Evolutionary conservation across 179 eudicot species (phyloP), one percentile per base, ranked within the genome.

Genomic region (Beta lomatogona): DNA sequence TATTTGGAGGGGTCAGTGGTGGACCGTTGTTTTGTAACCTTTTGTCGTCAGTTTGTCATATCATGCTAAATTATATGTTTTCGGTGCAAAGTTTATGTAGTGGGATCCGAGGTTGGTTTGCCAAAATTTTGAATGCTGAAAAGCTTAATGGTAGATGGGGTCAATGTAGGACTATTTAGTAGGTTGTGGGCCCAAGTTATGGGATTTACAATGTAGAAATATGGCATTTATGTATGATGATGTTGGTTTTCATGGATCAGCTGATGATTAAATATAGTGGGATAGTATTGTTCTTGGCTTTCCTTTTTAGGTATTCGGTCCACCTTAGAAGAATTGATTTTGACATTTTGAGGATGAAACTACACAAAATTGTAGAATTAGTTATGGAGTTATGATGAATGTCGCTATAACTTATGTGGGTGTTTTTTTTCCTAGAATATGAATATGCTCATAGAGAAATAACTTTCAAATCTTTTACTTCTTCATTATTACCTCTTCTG

Each of bases 51-150:
- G 59, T 52, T 22, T 50, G 36, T 22, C 41, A 19, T 12, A 73
- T 73, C 18, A 73, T 54, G n/a, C 21, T 13, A 53, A 71, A 46
- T 48, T 48, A 48, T 48, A 71, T 28, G 45, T 13, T 53, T 73
- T 73, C 77, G 77, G 77, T 73, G 77, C 77, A 73, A 73, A 73
- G 77, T 54, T 22, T 25, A 21, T 48, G 50, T 73, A 73, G 77
- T 73, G 77, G 76, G 77, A 55, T 73, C 77, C 75, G 75, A 71
- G 57, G 75, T 72, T 31, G 58, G 76, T 70, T 59, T 64, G 9
- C 13, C 69, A 9, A 28, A 10, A 3, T 11, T 64, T 64, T 64
- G n/a, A 75, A 18, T 75, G 28, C 52, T 55, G 31, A 55, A 45
- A 15, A 48, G 25, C 28, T 16, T 45, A 44, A 70, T 55, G 25